Evolutionary conservation across 441 rosid species (phyloP).

Genomic region (Pelargonium citronellum): DNA sequence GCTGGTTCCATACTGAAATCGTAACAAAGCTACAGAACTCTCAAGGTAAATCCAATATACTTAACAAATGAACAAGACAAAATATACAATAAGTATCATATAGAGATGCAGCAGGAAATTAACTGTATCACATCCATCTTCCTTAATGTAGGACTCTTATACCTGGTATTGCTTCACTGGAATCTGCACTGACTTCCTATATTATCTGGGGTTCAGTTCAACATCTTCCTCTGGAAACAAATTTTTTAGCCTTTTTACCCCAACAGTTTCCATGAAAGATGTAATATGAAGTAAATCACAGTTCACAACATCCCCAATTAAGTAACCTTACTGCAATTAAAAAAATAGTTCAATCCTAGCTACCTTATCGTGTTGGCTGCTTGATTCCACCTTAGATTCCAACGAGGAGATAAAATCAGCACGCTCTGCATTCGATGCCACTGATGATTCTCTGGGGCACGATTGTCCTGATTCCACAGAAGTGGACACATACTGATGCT

Average conservation of each 20-base stretch:
- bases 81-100: too few relatives aligned
- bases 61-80: neutral
- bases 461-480: slow-evolving; percentile 24
- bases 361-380: slow-evolving; percentile 35
- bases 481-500: slow-evolving; percentile 22
- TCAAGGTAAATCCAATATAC: too few relatives aligned
- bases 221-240: too few relatives aligned
- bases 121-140: neutral
- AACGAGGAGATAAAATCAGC: slow-evolving; percentile 23
- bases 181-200: too few relatives aligned
- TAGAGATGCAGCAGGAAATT: neutral
- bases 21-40: too few relatives aligned
- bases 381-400: slow-evolving; percentile 28
- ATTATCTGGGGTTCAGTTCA: too few relatives aligned
- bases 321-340: neutral
- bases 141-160: neutral
- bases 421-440: slow-evolving; percentile 23
- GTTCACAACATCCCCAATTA: too few relatives aligned
- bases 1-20: neutral
- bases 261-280: too few relatives aligned
- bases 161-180: neutral
- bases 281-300: too few relatives aligned
- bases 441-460: slow-evolving; percentile 22
- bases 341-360: slow-evolving; percentile 11
- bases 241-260: too few relatives aligned